Percentiles rank a stretch among this genome's conserved stretches.
These are phyloP conservation scores for Pseudocercospora macadamiae DNA, from an alignment of 2,329 filamentous ascomycete species.

Conservation along the genomic window DNA sequence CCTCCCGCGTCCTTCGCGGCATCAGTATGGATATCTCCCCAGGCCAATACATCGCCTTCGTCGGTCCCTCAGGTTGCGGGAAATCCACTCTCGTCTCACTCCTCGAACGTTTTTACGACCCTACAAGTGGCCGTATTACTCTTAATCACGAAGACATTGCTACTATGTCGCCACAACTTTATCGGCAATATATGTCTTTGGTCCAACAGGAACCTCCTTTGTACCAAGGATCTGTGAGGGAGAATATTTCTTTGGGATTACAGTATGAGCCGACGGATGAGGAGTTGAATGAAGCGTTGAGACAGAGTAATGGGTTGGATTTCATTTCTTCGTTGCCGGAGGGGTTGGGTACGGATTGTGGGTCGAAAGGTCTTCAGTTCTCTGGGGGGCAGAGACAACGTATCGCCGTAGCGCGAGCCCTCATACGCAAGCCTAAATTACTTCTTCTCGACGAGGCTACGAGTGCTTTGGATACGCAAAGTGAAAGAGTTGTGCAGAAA, in stretches of 20 bases:
- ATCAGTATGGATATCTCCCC: slow-evolving; percentile 35
- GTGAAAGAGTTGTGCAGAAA: slow-evolving; percentile 67
- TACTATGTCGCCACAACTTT: slow-evolving; percentile 61
- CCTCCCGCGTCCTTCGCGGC: slow-evolving; percentile 33
- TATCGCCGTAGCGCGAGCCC: slow-evolving; percentile 58
- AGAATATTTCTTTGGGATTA: slow-evolving; percentile 56
- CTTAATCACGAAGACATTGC: slow-evolving; percentile 63
- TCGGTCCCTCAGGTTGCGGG: slow-evolving; percentile 53
- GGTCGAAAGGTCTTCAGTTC: slow-evolving; percentile 53
- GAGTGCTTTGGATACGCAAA: slow-evolving; percentile 64
- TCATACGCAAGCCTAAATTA: slow-evolving; percentile 56
- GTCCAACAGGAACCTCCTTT: slow-evolving; percentile 73
- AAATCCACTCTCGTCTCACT: slow-evolving; percentile 52
- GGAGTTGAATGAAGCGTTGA: slow-evolving; percentile 51
- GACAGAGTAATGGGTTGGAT: slow-evolving; percentile 56
- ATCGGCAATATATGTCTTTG: slow-evolving; percentile 67
- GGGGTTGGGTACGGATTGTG: slow-evolving; percentile 54
- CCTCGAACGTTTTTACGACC: slow-evolving; percentile 53
- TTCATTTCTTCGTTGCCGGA: slow-evolving; percentile 58
- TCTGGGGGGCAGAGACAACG: slow-evolving; percentile 61
- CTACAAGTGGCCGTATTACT: slow-evolving; percentile 43
- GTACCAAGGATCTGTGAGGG: slow-evolving; percentile 69
- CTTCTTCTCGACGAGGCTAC: slow-evolving; percentile 65
- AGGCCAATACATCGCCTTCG: slow-evolving; percentile 51
- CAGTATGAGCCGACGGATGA: slow-evolving; percentile 44